Evolutionary conservation across 305 asterid genomes (phyloP).

Genomic region (Coffea humblotiana): DNA sequence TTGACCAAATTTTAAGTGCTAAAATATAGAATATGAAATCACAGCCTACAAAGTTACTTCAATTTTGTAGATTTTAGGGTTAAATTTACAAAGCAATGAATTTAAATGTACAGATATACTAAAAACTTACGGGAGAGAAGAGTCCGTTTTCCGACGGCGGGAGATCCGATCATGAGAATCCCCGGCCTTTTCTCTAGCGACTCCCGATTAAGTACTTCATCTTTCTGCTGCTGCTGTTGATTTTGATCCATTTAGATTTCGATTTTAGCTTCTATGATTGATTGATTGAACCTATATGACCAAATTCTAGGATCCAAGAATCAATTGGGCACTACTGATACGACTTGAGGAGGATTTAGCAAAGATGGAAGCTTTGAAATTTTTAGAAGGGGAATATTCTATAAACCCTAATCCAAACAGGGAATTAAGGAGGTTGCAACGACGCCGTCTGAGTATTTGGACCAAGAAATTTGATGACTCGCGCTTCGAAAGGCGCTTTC

Average conservation of each 20-base stretch:
- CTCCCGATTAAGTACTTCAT: conserved; percentile 40
- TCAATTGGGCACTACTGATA: too few species aligned
- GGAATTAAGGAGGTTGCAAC: background rate
- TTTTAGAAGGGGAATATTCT: background rate
- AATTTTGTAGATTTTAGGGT: background rate
- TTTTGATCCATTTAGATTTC: conserved; percentile 13
- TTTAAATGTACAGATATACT: too few species aligned
- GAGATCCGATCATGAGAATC: conserved; percentile 67
- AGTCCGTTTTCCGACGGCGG: conserved; percentile 86
- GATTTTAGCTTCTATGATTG: background rate
- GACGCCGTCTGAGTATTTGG: background rate
- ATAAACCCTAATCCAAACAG: too few species aligned
- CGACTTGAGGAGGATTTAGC: background rate
- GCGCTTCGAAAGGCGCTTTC: too few species aligned
- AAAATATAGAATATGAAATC: background rate
- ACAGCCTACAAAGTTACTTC: background rate
- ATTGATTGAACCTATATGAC: too few species aligned
- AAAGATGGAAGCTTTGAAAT: background rate
- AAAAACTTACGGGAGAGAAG: conserved; percentile 67
- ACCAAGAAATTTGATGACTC: background rate
- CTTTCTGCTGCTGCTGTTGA: background rate
- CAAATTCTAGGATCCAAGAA: too few species aligned
- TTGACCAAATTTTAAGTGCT: background rate
- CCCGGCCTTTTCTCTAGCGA: conserved; percentile 71
- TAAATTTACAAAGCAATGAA: background rate